Evolutionary conservation across 2,329 filamentous ascomycete genomes (phyloP).

Genomic region (Colletotrichum limetticola): DNA sequence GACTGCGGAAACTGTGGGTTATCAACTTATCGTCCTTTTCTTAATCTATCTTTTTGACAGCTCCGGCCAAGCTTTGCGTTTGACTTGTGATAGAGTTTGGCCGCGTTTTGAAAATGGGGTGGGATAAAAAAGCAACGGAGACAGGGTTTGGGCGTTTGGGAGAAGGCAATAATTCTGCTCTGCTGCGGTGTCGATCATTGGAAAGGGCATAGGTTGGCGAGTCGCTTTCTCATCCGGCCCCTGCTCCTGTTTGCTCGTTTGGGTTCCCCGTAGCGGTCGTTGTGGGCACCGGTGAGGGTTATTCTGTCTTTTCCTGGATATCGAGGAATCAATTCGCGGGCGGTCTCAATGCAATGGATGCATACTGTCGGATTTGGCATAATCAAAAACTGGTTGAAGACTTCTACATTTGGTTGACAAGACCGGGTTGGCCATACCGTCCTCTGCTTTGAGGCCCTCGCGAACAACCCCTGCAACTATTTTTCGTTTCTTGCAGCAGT

Average conservation of each 20-base stretch:
- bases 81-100: conserved; percentile 4
- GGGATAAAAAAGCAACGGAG: not conserved
- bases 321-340: not conserved
- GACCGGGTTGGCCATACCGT: no score
- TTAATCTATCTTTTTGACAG: not conserved
- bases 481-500: not conserved
- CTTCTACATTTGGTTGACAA: no score
- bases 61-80: not conserved
- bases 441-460: not conserved
- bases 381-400: not conserved
- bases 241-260: not conserved
- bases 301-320: not conserved
- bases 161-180: not conserved
- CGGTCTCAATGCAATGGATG: not conserved
- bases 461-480: no score
- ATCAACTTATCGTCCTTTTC: not conserved
- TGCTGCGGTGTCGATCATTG: conserved; percentile 7
- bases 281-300: not conserved
- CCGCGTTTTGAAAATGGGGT: conserved; percentile 3
- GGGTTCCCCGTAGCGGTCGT: not conserved
- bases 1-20: no score
- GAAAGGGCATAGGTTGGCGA: not conserved
- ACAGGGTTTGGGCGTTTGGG: not conserved
- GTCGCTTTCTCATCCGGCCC: not conserved
- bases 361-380: not conserved